Evolutionary conservation across 1,284 basidiomycete genomes (phyloP), one percentile per base, ranked within the genome.

Genomic region (Ceratobasidium theobromae): DNA sequence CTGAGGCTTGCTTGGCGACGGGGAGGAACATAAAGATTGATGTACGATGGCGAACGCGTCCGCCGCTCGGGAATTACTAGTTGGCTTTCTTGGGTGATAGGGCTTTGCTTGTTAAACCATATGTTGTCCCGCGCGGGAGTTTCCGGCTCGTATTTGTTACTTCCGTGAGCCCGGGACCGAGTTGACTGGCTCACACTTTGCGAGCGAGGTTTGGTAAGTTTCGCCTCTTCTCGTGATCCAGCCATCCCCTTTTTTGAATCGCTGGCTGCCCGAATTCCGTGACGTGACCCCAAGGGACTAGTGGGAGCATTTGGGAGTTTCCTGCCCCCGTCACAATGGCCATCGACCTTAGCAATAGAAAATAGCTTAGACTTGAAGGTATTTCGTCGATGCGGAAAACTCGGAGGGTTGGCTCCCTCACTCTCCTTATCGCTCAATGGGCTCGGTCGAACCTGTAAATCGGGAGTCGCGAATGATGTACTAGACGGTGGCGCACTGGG

Each of bases 41-140:
- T 27, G 23, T 53, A 64, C 12, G 60, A 48, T 12, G 60, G 60
- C 18, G 60, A 64, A 11, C 48, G 60, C 41, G 35, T 52, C 48
- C 60, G 38, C 6, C 54, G 32, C n/a, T 40, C 33, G 4, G 60
- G 60, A 32, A 64, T 40, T 6, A 32, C 14, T n/a, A 64, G 38
- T 9, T 48, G 60, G 16, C 28, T 62, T 16, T 28, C 30, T 16
- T 6, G 40, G 4, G 16, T 25, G 28, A 1, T 18, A 2, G 14
- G 32, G 43, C 14, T 23, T 30, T 1, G 21, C 30, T 11, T 25
- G 45, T n/a, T 25, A 8, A 1, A n/a, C 40, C 3, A 45, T n/a
- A n/a, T n/a, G n/a, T n/a, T 21, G 21, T 23, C 8, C 12, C 23
- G n/a, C 3, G 14, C 30, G 14, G 57, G 8, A 1, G 28, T 27